Evolutionary conservation across 1,284 basidiomycete species (phyloP), one percentile per base, ranked within the genome.

Genomic region (Boletus calvinii): DNA sequence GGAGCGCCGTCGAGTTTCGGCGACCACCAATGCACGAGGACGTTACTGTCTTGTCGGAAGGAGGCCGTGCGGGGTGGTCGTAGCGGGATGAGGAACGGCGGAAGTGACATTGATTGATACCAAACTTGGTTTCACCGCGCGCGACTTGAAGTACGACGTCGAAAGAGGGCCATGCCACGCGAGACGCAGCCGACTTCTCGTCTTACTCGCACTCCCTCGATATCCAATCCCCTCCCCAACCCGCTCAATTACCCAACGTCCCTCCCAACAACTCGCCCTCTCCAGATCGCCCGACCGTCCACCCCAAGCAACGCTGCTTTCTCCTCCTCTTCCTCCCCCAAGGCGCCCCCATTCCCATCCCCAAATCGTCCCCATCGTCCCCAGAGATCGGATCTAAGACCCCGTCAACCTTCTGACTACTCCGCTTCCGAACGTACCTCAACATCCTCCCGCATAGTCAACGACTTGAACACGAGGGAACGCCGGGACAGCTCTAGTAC

Each of bases 1-100:
- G 72, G 69, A 46, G 46, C 4, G 20, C 63, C 50, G 6, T 18
- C 32, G n/a, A 59, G 48, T 46, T 55, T 65, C 15, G 70, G 62
- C 13, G 78, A 71, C 78, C 80, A 84, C 81, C 80, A 85, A 15
- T 80, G 64, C 2, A 73, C 72, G 63, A 82, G 79, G 1, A 75
- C 74, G 2, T 59, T 45, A 29, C 58, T 59, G 56, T 78, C 77
- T 10, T 36, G 55, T 22, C 60, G 54, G 52, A 77, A 79, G 7
- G 74, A 43, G 2, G 75, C 71, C 51, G 72, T 62, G 7, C 59
- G 54, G 55, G 63, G 71, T 4, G 55, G 45, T 31, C 55, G 54
- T 37, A 52, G 37, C 30, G 62, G 62, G 31, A 62, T 48, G 53
- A 77, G 62, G 62, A 76, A 73, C 40, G 71, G 59, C 50, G 75